Base-by-base conservation (phyloP, 2,329 filamentous ascomycete species). In the Plectosphaerella sp. region DNA sequence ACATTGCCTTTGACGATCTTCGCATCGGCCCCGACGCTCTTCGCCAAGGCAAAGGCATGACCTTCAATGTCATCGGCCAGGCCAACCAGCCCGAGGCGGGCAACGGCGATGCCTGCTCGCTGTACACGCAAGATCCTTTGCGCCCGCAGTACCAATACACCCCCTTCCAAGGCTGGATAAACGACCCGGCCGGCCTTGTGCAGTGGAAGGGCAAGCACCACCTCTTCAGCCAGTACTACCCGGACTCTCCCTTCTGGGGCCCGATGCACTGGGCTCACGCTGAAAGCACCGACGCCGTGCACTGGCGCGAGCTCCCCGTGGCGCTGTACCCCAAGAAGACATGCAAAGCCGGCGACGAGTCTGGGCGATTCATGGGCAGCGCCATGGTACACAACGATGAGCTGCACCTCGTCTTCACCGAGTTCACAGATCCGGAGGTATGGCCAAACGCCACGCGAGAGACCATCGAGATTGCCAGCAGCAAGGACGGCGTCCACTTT, bases 1-100 rank as follows among this genome's bases (percentile, higher is more conserved):
- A 67, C 39, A 65, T 67, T 58, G 65, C 64, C 57, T 52, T 67
- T 12, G 64, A 67, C 48, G 64, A 67, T 49, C 50, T 67, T 39
- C 58, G 64, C 14, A 58, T 64, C 46, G 64, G 64, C 20, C 59
- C 55, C 33, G 47, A 54, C 43, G 64, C 63, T 35, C 58, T 64
- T 42, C 51, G 51, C 36, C 54, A 66, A 48, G 54, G 56, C 16
- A 12, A 25, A 41, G 58, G 59, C 5, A 54, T 62, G 39, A 58
- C 58, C 43, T 67, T 65, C 60, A 60, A 62, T 20, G 47, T 62
- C 6, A 46, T 66, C 50, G 64, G 64, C 5, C 59, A 66, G 48
- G 58, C 56, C 41, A 66, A 67, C 51, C 62, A 64, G 48, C 57
- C 58, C n/a, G 24, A 42, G 3, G 35, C 50, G 41, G 22, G 41